phyloP scores from a whole-genome alignment of 176 grass and related monocot genomes.

The Carex pumila region DNA sequence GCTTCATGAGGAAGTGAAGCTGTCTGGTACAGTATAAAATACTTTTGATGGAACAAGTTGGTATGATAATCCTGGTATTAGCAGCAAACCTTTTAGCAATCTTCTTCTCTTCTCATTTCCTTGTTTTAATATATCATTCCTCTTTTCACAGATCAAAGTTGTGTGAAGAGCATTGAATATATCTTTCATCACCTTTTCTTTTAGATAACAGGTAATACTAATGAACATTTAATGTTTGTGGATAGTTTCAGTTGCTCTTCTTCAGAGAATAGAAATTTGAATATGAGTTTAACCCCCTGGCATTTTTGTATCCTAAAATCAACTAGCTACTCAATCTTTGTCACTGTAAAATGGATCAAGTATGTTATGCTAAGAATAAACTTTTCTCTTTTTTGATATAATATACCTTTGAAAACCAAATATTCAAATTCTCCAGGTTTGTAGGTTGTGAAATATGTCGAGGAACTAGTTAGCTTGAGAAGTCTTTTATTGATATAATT shows the following conservation, averaged over 20 bases:
- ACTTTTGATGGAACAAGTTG: background rate
- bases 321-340: background rate
- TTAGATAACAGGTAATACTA: conserved; percentile 2
- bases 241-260: background rate
- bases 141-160: background rate
- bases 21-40: background rate
- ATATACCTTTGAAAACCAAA: background rate
- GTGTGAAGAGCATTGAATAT: background rate
- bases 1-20: background rate
- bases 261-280: background rate
- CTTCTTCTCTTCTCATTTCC: background rate
- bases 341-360: background rate
- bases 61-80: background rate
- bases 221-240: background rate
- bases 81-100: too few relatives aligned
- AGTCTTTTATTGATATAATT: background rate
- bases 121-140: background rate
- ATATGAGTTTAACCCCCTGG: background rate
- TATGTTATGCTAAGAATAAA: background rate
- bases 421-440: background rate
- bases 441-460: background rate
- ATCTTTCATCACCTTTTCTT: background rate
- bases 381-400: background rate
- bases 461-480: background rate
- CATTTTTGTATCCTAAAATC: background rate